Evolutionary conservation across 495 filamentous ascomycete species (phyloP), one percentile per base, ranked within the genome.

Genomic region (Oidiodendron maius): DNA sequence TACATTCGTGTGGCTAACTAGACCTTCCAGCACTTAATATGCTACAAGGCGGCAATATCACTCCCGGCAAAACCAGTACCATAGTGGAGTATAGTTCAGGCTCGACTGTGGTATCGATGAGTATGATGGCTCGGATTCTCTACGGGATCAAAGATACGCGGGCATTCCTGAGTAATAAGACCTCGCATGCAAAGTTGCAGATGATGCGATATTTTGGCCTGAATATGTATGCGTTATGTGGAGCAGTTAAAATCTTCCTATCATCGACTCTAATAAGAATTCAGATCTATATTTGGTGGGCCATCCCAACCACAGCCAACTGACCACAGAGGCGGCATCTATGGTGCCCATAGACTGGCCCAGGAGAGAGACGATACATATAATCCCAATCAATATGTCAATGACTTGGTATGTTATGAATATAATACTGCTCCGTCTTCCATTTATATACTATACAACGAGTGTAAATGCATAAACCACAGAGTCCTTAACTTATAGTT

Each of bases 21-120:
- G 38, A 12, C 12, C 15, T 21, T 9, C 10, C 38, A 40, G 38
- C 38, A 21, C 4, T 40, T 5, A 40, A 40, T 22, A 40, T 40
- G 38, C 12, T 40, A 6, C 16, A 18, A 8, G 44, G 12, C 40
- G 37, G 57, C 26, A 5, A 30, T 12, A 71, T 73, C 12, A 63
- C 57, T 3, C 64, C 71, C 3, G 63, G 61, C 5, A 61, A 70
- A 39, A 72, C 69, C 10, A 65, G 72, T 25, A 72, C 67, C 0
- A 73, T 83, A 32, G 68, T 82, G 42, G 80, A 83, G 48, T 75
- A 74, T 49, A 82, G 78, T 59, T 82, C 78, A 1, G 78, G 80
- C 3, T 82, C 78, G 8, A 83, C 78, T 0, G 75, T 81, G 10
- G 68, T 81, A 36, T 81, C 78, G 0, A 70, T 83, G 67, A 71